Percentiles rank a stretch among this genome's conserved stretches.
These are phyloP conservation scores for Priceomyces haplophilus DNA, from an alignment of 805 yeast genomes.

Conservation along the genomic window DNA sequence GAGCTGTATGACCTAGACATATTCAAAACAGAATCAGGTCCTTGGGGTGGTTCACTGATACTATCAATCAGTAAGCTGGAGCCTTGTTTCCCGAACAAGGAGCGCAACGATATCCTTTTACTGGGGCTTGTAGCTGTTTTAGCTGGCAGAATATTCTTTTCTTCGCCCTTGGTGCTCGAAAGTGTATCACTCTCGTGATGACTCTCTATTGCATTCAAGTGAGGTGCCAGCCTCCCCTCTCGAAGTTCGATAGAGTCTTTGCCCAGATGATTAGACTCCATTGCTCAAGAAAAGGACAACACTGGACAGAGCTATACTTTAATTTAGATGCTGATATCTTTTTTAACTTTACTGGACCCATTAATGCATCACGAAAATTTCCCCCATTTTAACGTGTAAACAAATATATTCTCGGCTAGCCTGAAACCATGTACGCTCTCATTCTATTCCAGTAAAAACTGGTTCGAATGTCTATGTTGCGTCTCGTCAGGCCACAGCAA, in stretches of 20 bases:
- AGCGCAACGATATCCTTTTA: conserved; percentile 15
- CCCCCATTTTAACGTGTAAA: not conserved
- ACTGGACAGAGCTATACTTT: not conserved
- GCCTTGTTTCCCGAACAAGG: conserved; percentile 20
- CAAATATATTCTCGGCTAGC: not conserved
- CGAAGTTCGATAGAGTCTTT: not conserved
- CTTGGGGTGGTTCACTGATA: conserved; percentile 15
- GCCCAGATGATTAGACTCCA: not conserved
- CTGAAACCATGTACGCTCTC: too few relatives aligned
- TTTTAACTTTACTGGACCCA: not conserved
- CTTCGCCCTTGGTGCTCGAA: not conserved
- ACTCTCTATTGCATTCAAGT: not conserved
- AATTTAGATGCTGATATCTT: not conserved
- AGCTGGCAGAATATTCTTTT: not conserved
- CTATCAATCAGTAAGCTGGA: conserved; percentile 24
- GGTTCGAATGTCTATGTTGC: not conserved
- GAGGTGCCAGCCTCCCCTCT: not conserved
- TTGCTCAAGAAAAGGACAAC: not conserved
- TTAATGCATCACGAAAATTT: not conserved
- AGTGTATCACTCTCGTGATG: not conserved
- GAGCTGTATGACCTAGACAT: conserved; percentile 1
- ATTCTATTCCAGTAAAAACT: too few relatives aligned
- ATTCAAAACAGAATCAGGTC: not conserved
- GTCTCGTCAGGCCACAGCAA: not conserved
- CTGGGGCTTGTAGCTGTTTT: conserved; percentile 1